Evolutionary conservation across 163 green algal genomes (phyloP).

Genomic region (Chlamydomonas reinhardtii): DNA sequence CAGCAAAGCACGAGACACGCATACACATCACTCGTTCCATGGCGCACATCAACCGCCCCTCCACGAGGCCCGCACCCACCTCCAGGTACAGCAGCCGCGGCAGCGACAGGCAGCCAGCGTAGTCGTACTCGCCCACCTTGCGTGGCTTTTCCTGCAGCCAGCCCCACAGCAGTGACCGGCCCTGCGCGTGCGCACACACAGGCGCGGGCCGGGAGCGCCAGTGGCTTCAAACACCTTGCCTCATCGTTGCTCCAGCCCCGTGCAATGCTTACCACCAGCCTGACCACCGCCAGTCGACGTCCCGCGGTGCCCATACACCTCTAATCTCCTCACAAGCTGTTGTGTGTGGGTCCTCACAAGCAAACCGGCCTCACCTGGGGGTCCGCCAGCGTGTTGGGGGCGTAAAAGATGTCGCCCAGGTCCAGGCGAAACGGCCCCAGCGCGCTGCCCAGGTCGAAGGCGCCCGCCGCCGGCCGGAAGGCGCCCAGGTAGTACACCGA

Average conservation of each 20-base stretch:
- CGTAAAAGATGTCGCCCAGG: constrained; percentile 91
- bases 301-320: no score
- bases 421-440: constrained; percentile 83
- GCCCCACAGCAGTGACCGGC: constrained; percentile 82
- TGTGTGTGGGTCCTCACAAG: no score
- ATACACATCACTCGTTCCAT: no score
- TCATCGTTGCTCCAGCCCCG: no score
- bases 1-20: no score
- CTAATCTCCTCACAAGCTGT: no score
- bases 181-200: constrained; percentile 48
- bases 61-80: background rate
- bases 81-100: constrained; percentile 78
- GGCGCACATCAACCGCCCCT: background rate
- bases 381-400: constrained; percentile 88
- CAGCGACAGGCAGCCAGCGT: constrained; percentile 85
- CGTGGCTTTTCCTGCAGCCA: constrained; percentile 87
- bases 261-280: no score
- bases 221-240: no score
- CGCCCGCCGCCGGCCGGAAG: constrained; percentile 32
- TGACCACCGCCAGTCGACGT: no score
- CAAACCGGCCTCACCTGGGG: background rate
- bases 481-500: constrained; percentile 86
- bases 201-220: no score
- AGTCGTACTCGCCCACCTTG: constrained; percentile 75
- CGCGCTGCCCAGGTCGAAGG: constrained; percentile 73